Evolutionary conservation across 257 asterid genomes (phyloP).

Genomic region (Nemophila menziesii): DNA sequence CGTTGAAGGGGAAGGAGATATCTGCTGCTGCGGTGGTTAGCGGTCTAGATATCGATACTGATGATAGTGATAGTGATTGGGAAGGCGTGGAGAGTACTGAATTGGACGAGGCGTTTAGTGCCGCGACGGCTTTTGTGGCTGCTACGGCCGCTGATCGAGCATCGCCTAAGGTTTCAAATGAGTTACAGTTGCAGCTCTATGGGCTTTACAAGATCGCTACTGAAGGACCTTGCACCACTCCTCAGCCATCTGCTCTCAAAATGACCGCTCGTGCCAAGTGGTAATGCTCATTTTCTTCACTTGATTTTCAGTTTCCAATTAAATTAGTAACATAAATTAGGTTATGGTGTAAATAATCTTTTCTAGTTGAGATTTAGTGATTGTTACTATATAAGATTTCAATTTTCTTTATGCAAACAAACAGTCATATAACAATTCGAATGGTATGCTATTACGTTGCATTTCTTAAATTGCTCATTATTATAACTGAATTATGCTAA

Average conservation of each 20-base stretch:
- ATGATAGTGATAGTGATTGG: constrained; percentile 80
- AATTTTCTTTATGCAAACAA: not conserved
- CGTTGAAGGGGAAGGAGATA: constrained; percentile 6
- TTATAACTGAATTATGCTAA: not conserved
- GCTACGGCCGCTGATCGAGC: constrained; percentile 80
- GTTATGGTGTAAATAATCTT: not conserved
- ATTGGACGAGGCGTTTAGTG: constrained; percentile 85
- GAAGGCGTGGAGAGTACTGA: constrained; percentile 98
- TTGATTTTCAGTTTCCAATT: not conserved
- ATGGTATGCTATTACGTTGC: not conserved
- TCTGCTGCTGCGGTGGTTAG: not conserved
- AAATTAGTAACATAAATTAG: not conserved
- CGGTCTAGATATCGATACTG: constrained; percentile 12
- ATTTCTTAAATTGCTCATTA: not conserved
- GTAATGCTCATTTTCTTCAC: constrained; percentile 19
- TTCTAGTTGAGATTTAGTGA: not conserved
- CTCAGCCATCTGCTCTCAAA: constrained; percentile 90
- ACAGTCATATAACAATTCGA: no score
- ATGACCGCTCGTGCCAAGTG: constrained; percentile 98
- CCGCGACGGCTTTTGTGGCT: constrained; percentile 92
- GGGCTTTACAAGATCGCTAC: constrained; percentile 89
- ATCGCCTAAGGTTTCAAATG: constrained; percentile 56
- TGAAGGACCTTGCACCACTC: constrained; percentile 77
- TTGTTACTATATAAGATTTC: not conserved
- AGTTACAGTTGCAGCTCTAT: constrained; percentile 84